These are phyloP conservation scores for Sextonia rubra DNA, from an alignment of 164 flowering plant species.

Conservation along the genomic window DNA sequence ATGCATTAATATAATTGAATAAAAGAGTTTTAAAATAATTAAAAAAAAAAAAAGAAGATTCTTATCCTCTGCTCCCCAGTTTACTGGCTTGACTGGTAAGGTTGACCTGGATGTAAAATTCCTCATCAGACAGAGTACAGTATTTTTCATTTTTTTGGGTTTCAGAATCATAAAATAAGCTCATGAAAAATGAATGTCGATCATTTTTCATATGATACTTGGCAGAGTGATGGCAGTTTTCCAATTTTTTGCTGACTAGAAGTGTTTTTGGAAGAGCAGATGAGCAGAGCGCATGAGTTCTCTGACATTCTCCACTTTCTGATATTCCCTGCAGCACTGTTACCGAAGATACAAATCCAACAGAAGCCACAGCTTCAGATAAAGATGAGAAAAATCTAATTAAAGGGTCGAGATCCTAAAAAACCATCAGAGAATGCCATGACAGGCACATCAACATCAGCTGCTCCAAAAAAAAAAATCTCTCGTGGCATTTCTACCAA, in stretches of 20 bases:
- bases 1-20: no score
- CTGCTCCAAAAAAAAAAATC: constrained; percentile 21
- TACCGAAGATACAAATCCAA: constrained; percentile 11
- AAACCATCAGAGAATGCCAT: constrained; percentile 23
- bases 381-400: constrained; percentile 20
- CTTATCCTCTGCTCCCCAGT: no score
- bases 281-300: not conserved
- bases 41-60: no score
- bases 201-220: not conserved
- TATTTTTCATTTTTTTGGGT: no score
- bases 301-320: not conserved
- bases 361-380: constrained; percentile 25
- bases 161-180: no score
- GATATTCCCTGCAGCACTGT: constrained; percentile 29
- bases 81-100: no score
- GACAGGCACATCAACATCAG: constrained; percentile 22
- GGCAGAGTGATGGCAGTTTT: not conserved
- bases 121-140: no score
- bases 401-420: constrained; percentile 14
- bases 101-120: no score
- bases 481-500: constrained; percentile 27
- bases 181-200: no score
- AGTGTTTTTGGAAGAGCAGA: not conserved
- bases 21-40: no score
- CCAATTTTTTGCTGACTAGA: not conserved